Percentiles rank a stretch among this genome's conserved stretches.
Evolutionary conservation across 192 early-diverging fungal genomes (phyloP).

Genomic region (Oehlia diaphana): DNA sequence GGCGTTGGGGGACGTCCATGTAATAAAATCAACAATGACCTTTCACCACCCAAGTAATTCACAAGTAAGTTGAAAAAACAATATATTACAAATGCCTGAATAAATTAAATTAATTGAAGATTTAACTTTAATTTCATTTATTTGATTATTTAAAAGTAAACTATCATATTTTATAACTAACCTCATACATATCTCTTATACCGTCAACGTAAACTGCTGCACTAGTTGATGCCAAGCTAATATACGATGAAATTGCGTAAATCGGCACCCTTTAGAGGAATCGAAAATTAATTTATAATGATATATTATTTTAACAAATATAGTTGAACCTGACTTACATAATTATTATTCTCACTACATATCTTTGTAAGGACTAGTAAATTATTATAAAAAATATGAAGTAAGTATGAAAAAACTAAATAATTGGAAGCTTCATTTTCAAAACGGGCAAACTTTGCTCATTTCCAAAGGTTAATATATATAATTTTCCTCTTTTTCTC

Average conservation of each 20-base stretch:
- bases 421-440: no score
- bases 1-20: constrained; percentile 73
- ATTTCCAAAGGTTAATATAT: background rate
- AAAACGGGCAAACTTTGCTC: background rate
- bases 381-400: background rate
- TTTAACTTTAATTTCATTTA: background rate
- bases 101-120: background rate
- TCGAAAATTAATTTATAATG: background rate
- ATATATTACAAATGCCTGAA: constrained; percentile 89
- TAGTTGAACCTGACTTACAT: constrained; percentile 23
- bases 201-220: constrained; percentile 86
- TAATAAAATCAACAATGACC: constrained; percentile 77
- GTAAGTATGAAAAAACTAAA: background rate
- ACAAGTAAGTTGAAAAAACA: constrained; percentile 89
- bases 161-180: constrained; percentile 8
- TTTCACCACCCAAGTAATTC: constrained; percentile 87
- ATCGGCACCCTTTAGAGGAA: constrained; percentile 71
- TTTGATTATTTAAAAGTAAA: background rate
- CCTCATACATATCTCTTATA: constrained; percentile 89
- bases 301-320: constrained; percentile 35
- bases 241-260: constrained; percentile 82
- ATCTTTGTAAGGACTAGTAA: constrained; percentile 26
- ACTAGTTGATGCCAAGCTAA: constrained; percentile 68
- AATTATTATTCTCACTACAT: constrained; percentile 29
- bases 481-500: background rate